Base-by-base conservation (phyloP, 1,284 basidiomycete species). In the Grifola frondosa region DNA sequence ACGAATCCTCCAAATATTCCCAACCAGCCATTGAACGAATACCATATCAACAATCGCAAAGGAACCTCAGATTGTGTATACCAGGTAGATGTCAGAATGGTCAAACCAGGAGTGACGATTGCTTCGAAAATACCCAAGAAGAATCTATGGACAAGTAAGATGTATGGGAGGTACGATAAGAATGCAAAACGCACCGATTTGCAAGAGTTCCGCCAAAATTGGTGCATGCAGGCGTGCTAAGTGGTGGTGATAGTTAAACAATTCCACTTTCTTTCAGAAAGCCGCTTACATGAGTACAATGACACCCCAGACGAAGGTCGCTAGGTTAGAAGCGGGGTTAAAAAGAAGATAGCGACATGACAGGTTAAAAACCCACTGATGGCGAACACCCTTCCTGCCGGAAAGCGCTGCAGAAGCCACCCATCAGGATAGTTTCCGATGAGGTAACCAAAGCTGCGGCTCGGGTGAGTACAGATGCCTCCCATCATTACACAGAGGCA, bases 1-100 rank as follows among this genome's bases (percentile, higher is more conserved):
- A 56, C 40, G 42, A 56, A 53, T 4, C 51, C 54, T 8, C 54
- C 54, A 21, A 56, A 51, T 13, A 56, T 56, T 1, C 54, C 54
- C 3, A 47, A 39, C 51, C 50, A 56, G 15, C 54, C 54, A 37
- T 56, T 56, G 48, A 56, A 56, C 24, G 51, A 49, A 36, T 53
- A 53, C 54, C 54, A 56, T 19, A 53, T 48, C 42, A 56, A 44
- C 7, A 49, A 30, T 4, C 54, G 47, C 32, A 56, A 45, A 2
- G 54, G 54, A 6, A 56, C 54, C 20, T 56, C 54, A 6, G 40
- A 20, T 33, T 56, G 54, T 1, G 54, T 37, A 30, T 56, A 56
- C 54, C 54, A 56, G 36, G 53, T 53, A 1, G 51, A 44, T 3
- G 54, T 56, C 10, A 56, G 38, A 13, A 56, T 44, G 1, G 54